Evolutionary conservation across 2,329 filamentous ascomycete species (phyloP), one percentile per base, ranked within the genome.

Genomic region (Emmonsiellopsis sp.): DNA sequence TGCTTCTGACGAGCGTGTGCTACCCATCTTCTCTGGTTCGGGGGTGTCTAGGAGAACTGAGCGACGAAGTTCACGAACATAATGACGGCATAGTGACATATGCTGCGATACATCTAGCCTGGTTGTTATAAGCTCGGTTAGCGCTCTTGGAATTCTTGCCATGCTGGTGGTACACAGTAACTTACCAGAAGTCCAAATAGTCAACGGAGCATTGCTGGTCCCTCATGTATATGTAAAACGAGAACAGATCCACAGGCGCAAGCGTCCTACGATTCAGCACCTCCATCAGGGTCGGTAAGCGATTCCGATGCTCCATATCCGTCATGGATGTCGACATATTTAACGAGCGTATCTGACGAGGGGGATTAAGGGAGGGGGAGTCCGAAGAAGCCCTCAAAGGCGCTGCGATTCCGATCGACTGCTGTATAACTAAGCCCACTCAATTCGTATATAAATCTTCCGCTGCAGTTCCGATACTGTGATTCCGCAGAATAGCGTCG

Each of bases 71-170:
- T 96, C 91, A 65, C 93, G 88, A 17, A 98, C 93, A 74, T 96
- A 98, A 71, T 97, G 90, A 49, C 94, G 87, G 69, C 74, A 98
- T 54, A 98, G 80, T 21, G 92, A 95, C 86, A 97, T 96, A 74
- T 98, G 93, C 68, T 98, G 93, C 13, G 93, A 92, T 56, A 98
- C 93, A 84, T 98, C 93, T 63, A 98, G 89, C 93, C 92, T 97
- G 63, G 11, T 43, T 34, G 31, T 42, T 32, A 21, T 42, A 51
- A 52, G 42, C 56, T 27, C 39, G 21, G 14, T 49, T 9, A 49
- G 36, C 17, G 6, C 36, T 10, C 5, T n/a, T 31, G 21, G 14
- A 32, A 21, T 32, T 17, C 39, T 46, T 40, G 21, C 11, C 7
- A 14, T 9, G 32, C 40, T 46, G n/a, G 17, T 6, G n/a, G 17